Conservation (phyloP, 2,329 filamentous ascomycete species). For the Harringtonia aguacate region DNA sequence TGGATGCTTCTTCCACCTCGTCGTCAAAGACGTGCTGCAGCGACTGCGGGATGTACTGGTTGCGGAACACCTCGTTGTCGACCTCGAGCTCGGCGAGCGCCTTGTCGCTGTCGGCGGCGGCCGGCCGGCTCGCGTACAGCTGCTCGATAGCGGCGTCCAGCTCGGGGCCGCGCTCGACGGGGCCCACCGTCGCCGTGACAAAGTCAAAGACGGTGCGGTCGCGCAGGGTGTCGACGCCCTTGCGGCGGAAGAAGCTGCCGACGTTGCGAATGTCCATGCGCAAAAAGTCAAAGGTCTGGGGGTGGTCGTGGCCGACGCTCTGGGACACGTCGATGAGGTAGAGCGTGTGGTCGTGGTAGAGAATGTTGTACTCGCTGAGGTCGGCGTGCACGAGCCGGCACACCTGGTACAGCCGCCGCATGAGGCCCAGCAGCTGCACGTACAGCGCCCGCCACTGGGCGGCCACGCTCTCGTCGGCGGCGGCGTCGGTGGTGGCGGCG, state of each 20-base stretch:
- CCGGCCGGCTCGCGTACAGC: conserved; percentile 42
- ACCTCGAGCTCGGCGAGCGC: conserved; percentile 52
- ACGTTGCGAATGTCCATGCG: conserved; percentile 99
- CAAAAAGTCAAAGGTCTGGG: conserved; percentile 81
- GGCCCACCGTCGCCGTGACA: conserved; percentile 30
- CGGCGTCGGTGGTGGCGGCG: conserved; percentile 38
- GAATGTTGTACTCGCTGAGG: conserved; percentile 94
- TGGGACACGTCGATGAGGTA: conserved; percentile 98
- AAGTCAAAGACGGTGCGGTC: conserved; percentile 80
- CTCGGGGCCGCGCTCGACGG: conserved; percentile 39
- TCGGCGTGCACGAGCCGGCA: conserved; percentile 92
- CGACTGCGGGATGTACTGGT: conserved; percentile 94
- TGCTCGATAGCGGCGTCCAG: conserved; percentile 54
- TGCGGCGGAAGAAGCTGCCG: conserved; percentile 79
- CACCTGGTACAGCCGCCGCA: conserved; percentile 87
- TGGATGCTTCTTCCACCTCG: conserved; percentile 54
- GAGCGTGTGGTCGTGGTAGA: conserved; percentile 73
- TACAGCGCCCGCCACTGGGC: conserved; percentile 71
- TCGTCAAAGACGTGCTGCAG: conserved; percentile 94
- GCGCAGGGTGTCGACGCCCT: conserved; percentile 70
- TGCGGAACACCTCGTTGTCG: conserved; percentile 85
- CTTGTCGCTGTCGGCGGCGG: conserved; percentile 21
- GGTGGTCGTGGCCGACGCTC: conserved; percentile 94
- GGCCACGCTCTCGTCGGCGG: conserved; percentile 4
- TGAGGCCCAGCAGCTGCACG: conserved; percentile 71